Evolutionary conservation across 169 alveolate species (phyloP).

Genomic region (Plasmodium coatneyi): DNA sequence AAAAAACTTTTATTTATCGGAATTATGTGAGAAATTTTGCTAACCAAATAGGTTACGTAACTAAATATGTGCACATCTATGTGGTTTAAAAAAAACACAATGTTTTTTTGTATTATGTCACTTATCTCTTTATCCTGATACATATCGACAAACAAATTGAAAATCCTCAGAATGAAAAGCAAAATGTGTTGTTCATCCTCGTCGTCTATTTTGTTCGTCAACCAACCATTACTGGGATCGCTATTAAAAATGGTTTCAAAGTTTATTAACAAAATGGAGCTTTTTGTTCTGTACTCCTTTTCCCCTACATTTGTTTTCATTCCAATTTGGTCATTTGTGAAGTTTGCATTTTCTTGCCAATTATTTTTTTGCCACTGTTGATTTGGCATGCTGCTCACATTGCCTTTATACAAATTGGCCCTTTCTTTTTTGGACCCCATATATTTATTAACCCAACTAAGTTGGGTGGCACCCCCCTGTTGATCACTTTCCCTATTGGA

Average conservation of each 20-base stretch:
- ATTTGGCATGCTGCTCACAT: background rate
- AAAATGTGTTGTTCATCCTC: constrained; percentile 50
- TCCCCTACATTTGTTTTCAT: background rate
- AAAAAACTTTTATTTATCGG: constrained; percentile 57
- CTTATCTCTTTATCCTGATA: constrained; percentile 53
- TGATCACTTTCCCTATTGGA: background rate
- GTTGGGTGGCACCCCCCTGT: background rate
- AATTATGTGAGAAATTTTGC: constrained; percentile 22
- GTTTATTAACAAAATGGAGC: constrained; percentile 17
- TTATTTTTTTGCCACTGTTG: background rate
- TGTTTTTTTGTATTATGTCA: constrained; percentile 28
- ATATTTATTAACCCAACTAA: background rate
- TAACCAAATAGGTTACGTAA: constrained; percentile 52
- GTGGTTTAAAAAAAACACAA: constrained; percentile 66
- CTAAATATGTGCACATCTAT: constrained; percentile 25
- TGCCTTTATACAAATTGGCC: background rate
- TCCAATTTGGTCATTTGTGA: background rate
- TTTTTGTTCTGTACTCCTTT: background rate
- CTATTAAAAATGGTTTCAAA: constrained; percentile 64
- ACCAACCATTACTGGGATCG: constrained; percentile 45
- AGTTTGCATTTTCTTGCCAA: background rate
- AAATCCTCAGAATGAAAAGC: constrained; percentile 27
- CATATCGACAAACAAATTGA: constrained; percentile 25
- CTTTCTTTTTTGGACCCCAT: background rate
- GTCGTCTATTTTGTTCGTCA: constrained; percentile 57